Percentiles rank a stretch among this genome's conserved stretches.
Conservation (phyloP, 176 grass and related monocot genomes). For the Lolium multiflorum region DNA sequence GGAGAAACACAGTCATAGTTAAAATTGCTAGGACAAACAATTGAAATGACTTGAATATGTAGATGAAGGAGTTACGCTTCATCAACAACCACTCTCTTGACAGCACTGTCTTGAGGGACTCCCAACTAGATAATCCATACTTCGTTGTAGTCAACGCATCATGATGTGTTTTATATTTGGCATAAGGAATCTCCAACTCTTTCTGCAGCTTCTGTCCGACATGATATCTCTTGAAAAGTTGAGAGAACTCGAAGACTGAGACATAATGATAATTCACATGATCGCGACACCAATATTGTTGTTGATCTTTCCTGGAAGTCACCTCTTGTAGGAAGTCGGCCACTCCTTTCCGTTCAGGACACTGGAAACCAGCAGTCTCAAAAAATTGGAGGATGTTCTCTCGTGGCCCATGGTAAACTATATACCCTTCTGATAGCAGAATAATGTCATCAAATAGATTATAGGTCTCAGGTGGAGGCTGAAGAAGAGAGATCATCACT, state of each 20-base stretch:
- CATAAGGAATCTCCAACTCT: slow-evolving; percentile 60
- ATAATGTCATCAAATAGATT: slow-evolving; percentile 67
- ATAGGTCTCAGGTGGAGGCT: slow-evolving; percentile 72
- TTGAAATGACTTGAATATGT: slow-evolving; percentile 63
- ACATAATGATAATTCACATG: slow-evolving; percentile 52
- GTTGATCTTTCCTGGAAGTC: slow-evolving; percentile 73
- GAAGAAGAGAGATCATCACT: slow-evolving; percentile 58
- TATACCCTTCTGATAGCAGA: slow-evolving; percentile 60
- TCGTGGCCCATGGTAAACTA: slow-evolving; percentile 64
- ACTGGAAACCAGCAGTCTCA: slow-evolving; percentile 57
- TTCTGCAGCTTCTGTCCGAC: slow-evolving; percentile 44
- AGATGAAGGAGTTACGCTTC: slow-evolving; percentile 71
- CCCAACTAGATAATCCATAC: slow-evolving; percentile 65
- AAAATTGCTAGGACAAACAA: slow-evolving; percentile 54
- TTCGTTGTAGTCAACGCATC: slow-evolving; percentile 56
- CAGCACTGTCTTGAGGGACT: slow-evolving; percentile 56
- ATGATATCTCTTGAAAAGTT: slow-evolving; percentile 60
- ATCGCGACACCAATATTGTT: slow-evolving; percentile 56
- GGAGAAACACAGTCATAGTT: slow-evolving; percentile 73
- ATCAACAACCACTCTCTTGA: slow-evolving; percentile 74
- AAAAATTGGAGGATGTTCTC: slow-evolving; percentile 61
- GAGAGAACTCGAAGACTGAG: slow-evolving; percentile 52
- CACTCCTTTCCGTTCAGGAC: slow-evolving; percentile 65
- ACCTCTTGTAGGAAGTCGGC: slow-evolving; percentile 62
- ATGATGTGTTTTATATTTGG: slow-evolving; percentile 63